Percentiles rank a stretch among this genome's conserved stretches.
Evolutionary conservation across 768 basidiomycete species (phyloP).

Genomic region (Melanogaster broomeanus): DNA sequence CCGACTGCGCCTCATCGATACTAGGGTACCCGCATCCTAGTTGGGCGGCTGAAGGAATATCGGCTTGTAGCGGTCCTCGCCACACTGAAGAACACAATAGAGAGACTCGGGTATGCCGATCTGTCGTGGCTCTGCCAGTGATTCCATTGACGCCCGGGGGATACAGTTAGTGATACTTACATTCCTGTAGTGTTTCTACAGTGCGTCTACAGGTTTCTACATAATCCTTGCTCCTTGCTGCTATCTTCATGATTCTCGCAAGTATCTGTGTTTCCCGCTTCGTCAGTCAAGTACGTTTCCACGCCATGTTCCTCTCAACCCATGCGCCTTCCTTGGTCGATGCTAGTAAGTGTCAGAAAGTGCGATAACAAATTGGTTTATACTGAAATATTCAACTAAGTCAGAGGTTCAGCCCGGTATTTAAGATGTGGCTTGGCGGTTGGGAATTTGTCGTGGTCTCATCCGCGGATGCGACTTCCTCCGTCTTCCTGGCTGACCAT

Average conservation of each 20-base stretch:
- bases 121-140: too few relatives aligned
- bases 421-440: slow-evolving; percentile 17
- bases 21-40: too few relatives aligned
- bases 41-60: too few relatives aligned
- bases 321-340: slow-evolving; percentile 11
- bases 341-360: slow-evolving; percentile 22
- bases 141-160: too few relatives aligned
- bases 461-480: slow-evolving; percentile 12
- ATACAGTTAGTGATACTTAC: too few relatives aligned
- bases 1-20: too few relatives aligned
- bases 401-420: slow-evolving; percentile 13
- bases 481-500: slow-evolving; percentile 3
- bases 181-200: too few relatives aligned
- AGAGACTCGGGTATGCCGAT: too few relatives aligned
- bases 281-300: neutral
- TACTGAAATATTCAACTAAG: slow-evolving; percentile 5
- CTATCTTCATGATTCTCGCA: neutral
- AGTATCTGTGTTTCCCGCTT: neutral
- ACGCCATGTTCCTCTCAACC: slow-evolving; percentile 12
- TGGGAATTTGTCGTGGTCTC: slow-evolving; percentile 16
- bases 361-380: neutral
- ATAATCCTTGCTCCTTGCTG: too few relatives aligned
- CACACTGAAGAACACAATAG: too few relatives aligned
- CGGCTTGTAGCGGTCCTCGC: too few relatives aligned
- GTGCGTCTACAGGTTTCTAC: too few relatives aligned